Conservation (phyloP, 148 eudicot species). For the Cornus controversa region DNA sequence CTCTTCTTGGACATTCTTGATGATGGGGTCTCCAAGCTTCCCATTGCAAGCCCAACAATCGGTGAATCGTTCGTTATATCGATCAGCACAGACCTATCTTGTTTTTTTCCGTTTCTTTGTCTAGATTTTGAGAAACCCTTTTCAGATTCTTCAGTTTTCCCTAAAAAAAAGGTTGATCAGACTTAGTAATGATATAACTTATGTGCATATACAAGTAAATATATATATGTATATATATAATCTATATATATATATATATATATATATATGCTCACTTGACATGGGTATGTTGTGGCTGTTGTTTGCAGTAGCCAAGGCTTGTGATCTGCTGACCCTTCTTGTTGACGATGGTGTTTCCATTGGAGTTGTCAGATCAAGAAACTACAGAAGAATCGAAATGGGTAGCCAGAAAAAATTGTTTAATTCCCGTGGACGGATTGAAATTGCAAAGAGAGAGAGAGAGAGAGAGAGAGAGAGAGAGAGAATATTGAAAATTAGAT, state of each 20-base stretch:
- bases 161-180: constrained; percentile 30
- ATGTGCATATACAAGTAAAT: neutral
- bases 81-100: constrained; percentile 48
- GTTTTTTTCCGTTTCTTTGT: constrained; percentile 23
- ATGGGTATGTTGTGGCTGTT: constrained; percentile 10
- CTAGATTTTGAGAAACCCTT: constrained; percentile 36
- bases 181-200: no score
- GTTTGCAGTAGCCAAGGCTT: constrained; percentile 37
- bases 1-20: constrained; percentile 52
- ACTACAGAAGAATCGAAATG: neutral
- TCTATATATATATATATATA: no score
- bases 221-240: no score
- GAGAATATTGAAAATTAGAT: neutral
- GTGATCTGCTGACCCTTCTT: constrained; percentile 72
- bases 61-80: constrained; percentile 97
- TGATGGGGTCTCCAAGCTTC: constrained; percentile 50
- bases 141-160: constrained; percentile 53
- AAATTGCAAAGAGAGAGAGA: constrained; percentile 2
- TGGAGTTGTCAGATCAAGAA: constrained; percentile 8
- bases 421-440: neutral
- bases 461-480: constrained; percentile 1
- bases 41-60: constrained; percentile 76
- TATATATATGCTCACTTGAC: neutral
- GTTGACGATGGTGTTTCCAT: constrained; percentile 87
- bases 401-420: neutral